Evolutionary conservation across 805 yeast genomes (phyloP).

Genomic region (Metschnikowia aberdeeniae): DNA sequence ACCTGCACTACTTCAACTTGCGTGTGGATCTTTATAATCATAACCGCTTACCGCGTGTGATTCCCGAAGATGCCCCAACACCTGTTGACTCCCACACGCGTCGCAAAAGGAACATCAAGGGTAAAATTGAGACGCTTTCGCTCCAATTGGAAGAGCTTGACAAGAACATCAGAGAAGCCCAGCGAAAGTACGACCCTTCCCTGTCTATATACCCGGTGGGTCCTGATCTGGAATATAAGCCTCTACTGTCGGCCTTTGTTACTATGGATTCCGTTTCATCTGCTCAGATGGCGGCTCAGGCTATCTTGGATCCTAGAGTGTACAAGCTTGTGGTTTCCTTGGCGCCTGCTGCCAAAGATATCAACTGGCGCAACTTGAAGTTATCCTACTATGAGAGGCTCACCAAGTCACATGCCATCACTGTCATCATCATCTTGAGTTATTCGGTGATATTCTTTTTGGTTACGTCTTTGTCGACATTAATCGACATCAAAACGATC

Average conservation of each 20-base stretch:
- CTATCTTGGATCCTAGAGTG: constrained; percentile 43
- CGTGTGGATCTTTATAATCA: constrained; percentile 37
- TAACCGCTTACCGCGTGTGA: constrained; percentile 30
- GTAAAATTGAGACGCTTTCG: constrained; percentile 30
- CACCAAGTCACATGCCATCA: constrained; percentile 37
- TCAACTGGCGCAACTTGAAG: constrained; percentile 44
- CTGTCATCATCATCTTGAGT: constrained; percentile 43
- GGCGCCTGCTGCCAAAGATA: constrained; percentile 48
- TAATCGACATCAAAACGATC: constrained; percentile 53
- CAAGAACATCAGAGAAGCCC: constrained; percentile 32
- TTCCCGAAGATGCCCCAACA: constrained; percentile 16
- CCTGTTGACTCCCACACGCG: constrained; percentile 10
- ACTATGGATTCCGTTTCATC: constrained; percentile 48
- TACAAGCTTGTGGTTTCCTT: constrained; percentile 38
- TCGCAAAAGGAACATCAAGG: constrained; percentile 18
- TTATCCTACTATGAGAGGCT: constrained; percentile 37
- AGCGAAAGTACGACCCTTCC: constrained; percentile 27
- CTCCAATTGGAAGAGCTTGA: constrained; percentile 35
- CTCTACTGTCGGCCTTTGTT: constrained; percentile 43
- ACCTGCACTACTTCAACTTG: constrained; percentile 41
- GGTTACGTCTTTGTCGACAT: constrained; percentile 53
- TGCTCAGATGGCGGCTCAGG: constrained; percentile 48
- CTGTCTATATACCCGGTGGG: constrained; percentile 25
- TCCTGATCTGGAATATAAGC: constrained; percentile 30
- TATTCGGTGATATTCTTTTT: constrained; percentile 52